These are phyloP conservation scores for Mortierella sp. DNA, from an alignment of 371 early-diverging fungal species.

Conservation along the genomic window DNA sequence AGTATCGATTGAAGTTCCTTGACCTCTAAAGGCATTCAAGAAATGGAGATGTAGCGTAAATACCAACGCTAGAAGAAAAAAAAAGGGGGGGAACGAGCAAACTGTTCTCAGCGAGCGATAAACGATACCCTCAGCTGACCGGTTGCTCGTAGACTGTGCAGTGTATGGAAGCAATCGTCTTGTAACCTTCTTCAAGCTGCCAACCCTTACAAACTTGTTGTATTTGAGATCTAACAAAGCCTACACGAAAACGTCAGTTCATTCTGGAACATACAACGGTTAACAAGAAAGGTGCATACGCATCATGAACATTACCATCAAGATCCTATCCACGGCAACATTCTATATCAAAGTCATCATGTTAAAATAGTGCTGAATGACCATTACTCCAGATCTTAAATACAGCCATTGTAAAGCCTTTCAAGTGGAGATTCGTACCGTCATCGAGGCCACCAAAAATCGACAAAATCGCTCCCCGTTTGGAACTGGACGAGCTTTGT, in stretches of 20 bases:
- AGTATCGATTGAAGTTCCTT: slow-evolving; percentile 81
- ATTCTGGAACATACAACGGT: background rate
- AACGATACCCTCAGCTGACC: slow-evolving; percentile 58
- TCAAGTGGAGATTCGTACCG: slow-evolving; percentile 33
- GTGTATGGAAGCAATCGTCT: slow-evolving; percentile 76
- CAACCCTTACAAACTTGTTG: slow-evolving; percentile 84
- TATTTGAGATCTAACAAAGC: slow-evolving; percentile 76
- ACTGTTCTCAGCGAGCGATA: too few relatives aligned
- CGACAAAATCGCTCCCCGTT: slow-evolving; percentile 53
- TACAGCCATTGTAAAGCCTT: background rate
- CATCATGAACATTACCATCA: slow-evolving; percentile 55
- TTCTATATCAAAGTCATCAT: slow-evolving; percentile 52
- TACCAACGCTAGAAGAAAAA: too few relatives aligned
- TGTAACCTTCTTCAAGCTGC: slow-evolving; percentile 86
- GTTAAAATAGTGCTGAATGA: background rate
- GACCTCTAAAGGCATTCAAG: slow-evolving; percentile 58
- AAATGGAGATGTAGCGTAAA: background rate
- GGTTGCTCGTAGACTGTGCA: slow-evolving; percentile 61
- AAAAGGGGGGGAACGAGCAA: too few relatives aligned
- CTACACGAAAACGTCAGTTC: slow-evolving; percentile 6
- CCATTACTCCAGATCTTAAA: background rate
- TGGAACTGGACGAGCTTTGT: slow-evolving; percentile 50
- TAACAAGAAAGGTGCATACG: too few relatives aligned
- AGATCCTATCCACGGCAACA: slow-evolving; percentile 92
- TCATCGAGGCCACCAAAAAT: slow-evolving; percentile 75